Evolutionary conservation across 2,329 filamentous ascomycete species (phyloP).

Genomic region (Alternaria hordeiaustralica): DNA sequence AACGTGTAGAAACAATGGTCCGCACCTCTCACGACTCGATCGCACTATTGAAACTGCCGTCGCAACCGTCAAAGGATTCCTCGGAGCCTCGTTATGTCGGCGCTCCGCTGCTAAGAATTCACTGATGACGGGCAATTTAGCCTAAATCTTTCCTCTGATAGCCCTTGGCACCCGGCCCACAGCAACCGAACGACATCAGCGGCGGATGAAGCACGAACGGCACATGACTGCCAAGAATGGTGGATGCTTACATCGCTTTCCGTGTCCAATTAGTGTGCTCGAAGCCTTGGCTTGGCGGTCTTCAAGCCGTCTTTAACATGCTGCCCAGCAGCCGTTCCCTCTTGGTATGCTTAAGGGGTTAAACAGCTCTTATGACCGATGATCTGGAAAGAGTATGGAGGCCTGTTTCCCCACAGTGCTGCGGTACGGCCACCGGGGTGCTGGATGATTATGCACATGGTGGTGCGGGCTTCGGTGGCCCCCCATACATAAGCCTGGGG

Average conservation of each 20-base stretch:
- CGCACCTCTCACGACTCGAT: background rate
- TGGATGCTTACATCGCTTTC: conserved; percentile 1
- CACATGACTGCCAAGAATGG: conserved; percentile 5
- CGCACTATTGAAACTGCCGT: background rate
- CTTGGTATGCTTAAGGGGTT: conserved; percentile 20
- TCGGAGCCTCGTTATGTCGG: conserved; percentile 4
- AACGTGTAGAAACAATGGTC: background rate
- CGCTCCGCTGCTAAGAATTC: background rate
- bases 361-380: conserved; percentile 9
- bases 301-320: background rate
- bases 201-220: background rate
- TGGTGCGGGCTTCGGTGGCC: conserved; percentile 4
- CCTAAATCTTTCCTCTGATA: conserved; percentile 14
- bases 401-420: conserved; percentile 14
- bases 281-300: background rate
- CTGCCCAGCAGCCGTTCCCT: conserved; percentile 8
- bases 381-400: conserved; percentile 6
- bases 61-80: background rate
- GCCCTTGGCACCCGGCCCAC: conserved; percentile 9
- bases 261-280: conserved; percentile 2
- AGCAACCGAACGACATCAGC: conserved; percentile 5
- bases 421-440: conserved; percentile 17
- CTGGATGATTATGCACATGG: conserved; percentile 24
- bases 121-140: conserved; percentile 11
- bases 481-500: conserved; percentile 10